These are phyloP conservation scores for Triangularia verruculosa DNA, from an alignment of 2,329 filamentous ascomycete genomes.

Conservation along the genomic window DNA sequence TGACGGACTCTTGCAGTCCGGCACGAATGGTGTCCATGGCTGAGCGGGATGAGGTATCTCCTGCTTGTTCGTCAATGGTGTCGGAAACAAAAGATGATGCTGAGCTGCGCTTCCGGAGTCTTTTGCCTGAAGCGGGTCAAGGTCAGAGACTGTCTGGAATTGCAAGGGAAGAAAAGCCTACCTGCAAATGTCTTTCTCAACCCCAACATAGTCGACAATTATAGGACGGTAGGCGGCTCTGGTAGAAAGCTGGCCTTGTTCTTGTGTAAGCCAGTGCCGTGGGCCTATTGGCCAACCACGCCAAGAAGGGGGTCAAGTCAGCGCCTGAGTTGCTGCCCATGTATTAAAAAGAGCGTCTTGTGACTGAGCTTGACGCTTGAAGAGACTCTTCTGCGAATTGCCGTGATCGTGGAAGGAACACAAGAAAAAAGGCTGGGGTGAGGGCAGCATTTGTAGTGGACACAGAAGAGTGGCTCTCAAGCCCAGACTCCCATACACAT, in stretches of 20 bases:
- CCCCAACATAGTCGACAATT: constrained; percentile 20
- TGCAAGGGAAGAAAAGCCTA: constrained; percentile 7
- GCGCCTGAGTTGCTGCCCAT: background rate
- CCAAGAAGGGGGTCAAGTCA: background rate
- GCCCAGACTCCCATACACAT: background rate
- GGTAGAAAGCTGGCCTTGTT: background rate
- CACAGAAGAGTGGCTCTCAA: background rate
- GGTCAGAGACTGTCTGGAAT: constrained; percentile 2
- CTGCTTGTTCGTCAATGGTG: constrained; percentile 11
- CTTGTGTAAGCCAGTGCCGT: background rate
- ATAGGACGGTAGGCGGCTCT: background rate
- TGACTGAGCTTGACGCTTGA: background rate
- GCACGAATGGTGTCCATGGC: constrained; percentile 24
- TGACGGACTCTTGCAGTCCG: constrained; percentile 20
- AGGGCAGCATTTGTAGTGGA: background rate
- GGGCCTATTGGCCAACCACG: background rate
- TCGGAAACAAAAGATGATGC: constrained; percentile 20
- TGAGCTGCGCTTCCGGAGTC: constrained; percentile 20
- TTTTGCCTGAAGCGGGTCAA: constrained; percentile 11
- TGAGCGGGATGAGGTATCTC: constrained; percentile 1
- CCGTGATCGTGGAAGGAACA: background rate
- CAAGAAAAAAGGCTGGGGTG: background rate
- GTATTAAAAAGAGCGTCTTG: background rate
- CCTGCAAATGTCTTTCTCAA: constrained; percentile 18
- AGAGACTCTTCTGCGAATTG: background rate